Conservation (phyloP, 148 eudicot species). For the Fallopia convolvulus region DNA sequence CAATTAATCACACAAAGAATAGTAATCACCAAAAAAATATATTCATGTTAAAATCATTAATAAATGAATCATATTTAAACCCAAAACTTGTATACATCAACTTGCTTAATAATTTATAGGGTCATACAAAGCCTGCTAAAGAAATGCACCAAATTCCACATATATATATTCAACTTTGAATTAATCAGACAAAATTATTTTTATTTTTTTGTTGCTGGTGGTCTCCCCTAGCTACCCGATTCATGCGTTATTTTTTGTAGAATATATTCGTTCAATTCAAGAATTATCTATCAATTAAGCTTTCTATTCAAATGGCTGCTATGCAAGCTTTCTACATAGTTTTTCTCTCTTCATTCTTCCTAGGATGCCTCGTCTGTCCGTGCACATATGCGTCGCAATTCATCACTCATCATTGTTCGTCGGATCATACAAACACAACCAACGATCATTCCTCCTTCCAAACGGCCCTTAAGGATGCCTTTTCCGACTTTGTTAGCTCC, state of each 20-base stretch:
- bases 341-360: neutral
- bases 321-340: neutral
- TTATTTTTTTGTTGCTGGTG: too few species aligned
- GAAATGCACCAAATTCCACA: too few species aligned
- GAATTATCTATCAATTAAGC: neutral
- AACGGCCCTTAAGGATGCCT: neutral
- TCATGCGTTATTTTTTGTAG: neutral
- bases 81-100: neutral
- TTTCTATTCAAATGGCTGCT: neutral
- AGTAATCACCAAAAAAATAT: neutral
- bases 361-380: neutral
- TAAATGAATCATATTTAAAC: neutral
- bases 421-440: neutral
- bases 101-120: neutral
- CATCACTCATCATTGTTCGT: neutral
- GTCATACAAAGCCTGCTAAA: constrained; percentile 8
- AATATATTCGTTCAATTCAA: neutral
- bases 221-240: too few species aligned
- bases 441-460: neutral
- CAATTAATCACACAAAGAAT: constrained; percentile 2
- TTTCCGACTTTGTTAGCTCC: neutral
- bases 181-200: too few species aligned
- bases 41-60: neutral
- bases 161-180: neutral
- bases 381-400: neutral